These are phyloP conservation scores for Babesia caballi DNA, from an alignment of 169 alveolate genomes.

Conservation along the genomic window DNA sequence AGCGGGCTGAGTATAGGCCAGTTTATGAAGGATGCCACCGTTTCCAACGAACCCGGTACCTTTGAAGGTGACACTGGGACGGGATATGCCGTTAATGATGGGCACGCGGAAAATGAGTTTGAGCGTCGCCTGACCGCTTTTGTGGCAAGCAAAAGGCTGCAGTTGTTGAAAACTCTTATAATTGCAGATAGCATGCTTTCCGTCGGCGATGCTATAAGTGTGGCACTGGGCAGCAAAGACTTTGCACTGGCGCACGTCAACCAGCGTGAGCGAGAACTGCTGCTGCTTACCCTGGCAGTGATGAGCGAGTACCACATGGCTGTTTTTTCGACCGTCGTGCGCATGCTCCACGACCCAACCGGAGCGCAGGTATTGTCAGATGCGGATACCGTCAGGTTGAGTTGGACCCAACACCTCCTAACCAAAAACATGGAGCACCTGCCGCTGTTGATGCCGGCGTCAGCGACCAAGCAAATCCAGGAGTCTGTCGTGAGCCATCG, in stretches of 20 bases:
- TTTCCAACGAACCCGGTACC: neutral
- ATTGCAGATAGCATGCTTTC: constrained; percentile 40
- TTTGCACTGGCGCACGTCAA: constrained; percentile 7
- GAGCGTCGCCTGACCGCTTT: neutral
- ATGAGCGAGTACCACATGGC: constrained; percentile 22
- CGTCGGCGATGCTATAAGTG: constrained; percentile 10
- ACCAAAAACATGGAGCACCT: constrained; percentile 36
- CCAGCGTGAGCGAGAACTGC: constrained; percentile 41
- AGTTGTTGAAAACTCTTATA: constrained; percentile 15
- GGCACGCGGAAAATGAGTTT: neutral
- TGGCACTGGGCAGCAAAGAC: constrained; percentile 2
- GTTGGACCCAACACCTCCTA: constrained; percentile 43
- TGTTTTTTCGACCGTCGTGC: neutral
- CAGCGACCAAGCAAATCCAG: constrained; percentile 44
- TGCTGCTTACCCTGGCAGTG: constrained; percentile 27
- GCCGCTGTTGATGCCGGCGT: constrained; percentile 28
- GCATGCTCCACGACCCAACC: neutral
- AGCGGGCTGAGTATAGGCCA: neutral
- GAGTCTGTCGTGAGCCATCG: constrained; percentile 26
- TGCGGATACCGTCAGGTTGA: constrained; percentile 7
- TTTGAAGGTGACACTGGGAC: neutral
- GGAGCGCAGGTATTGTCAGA: neutral
- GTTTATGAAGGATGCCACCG: neutral
- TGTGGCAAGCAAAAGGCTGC: constrained; percentile 9
- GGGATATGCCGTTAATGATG: neutral